These are phyloP conservation scores for Selenicereus undatus DNA, from an alignment of 148 eudicot species.

Conservation along the genomic window DNA sequence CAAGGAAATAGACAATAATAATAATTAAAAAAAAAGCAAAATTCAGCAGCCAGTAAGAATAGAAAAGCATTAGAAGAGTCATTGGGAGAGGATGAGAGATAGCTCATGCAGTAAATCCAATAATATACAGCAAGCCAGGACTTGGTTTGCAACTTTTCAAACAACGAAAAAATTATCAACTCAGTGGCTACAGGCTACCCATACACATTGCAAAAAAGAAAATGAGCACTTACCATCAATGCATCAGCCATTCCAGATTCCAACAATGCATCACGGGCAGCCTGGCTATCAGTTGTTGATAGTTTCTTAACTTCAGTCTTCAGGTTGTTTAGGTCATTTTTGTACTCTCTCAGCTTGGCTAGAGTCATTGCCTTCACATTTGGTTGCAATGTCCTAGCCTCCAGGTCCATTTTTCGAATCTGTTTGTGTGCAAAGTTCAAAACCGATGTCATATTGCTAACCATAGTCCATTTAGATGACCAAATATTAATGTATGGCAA, in stretches of 20 bases:
- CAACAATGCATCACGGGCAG: slow-evolving; percentile 56
- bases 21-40: no score
- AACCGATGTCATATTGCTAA: background rate
- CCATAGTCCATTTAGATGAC: background rate
- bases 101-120: background rate
- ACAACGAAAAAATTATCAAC: background rate
- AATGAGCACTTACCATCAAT: slow-evolving; percentile 29
- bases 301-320: slow-evolving; percentile 52
- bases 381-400: slow-evolving; percentile 58
- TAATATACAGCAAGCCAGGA: background rate
- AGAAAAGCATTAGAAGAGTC: background rate
- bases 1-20: no score
- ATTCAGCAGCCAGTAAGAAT: background rate
- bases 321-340: slow-evolving; percentile 55
- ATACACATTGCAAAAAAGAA: background rate
- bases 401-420: slow-evolving; percentile 78
- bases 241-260: slow-evolving; percentile 60
- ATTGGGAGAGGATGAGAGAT: background rate
- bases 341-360: slow-evolving; percentile 63
- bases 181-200: background rate
- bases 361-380: slow-evolving; percentile 50
- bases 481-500: slow-evolving; percentile 7
- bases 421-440: slow-evolving; percentile 13
- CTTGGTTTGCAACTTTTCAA: background rate
- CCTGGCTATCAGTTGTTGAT: slow-evolving; percentile 43